Evolutionary conservation across 2,329 filamentous ascomycete species (phyloP), one percentile per base, ranked within the genome.

Genomic region (Cytospora leucostoma): DNA sequence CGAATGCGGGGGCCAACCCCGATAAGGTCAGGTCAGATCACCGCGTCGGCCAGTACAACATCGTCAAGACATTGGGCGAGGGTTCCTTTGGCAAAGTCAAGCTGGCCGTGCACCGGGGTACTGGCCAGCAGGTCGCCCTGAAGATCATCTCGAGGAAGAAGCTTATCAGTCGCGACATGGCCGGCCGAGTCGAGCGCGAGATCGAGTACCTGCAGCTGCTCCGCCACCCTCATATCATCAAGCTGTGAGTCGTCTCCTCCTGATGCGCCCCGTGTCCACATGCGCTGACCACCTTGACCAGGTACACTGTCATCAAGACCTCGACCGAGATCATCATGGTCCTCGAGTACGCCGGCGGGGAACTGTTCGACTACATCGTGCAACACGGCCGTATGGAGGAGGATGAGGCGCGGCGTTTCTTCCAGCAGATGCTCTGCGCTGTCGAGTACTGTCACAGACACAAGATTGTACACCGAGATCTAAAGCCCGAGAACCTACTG

Each of bases 61-160:
- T 97, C 63, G 83, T 97, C 70, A 89, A 88, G 75, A 97, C 94
- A 17, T 84, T 99, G 15, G 95, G 95, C 62, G 95, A 99, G 79
- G 95, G 95, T 54, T 97, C 93, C 3, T 99, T 99, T 75, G 95
- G 95, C 71, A 99, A 99, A 80, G 95, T 99, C 75, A 98, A 98
- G 82, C 86, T 99, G 71, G 95, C 95, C 27, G 90, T 93, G 50
- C 95, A 99, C 75, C 88, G 92, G 72, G 88, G 93, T 69, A 98
- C 92, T 69, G 91, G 91, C 68, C 93, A 98, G 77, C 92, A 97
- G 79, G 95, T 99, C 57, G 95, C 95, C 34, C 84, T 99, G 74
- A 99, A 99, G 83, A 97, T 98, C 74, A 99, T 99, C 73, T 91
- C 93, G 50, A 87, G 95, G 69, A 95, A 95, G 81, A 96, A 97